Conservation (phyloP, 345 rosid genomes). For the Sonneratia alba region DNA sequence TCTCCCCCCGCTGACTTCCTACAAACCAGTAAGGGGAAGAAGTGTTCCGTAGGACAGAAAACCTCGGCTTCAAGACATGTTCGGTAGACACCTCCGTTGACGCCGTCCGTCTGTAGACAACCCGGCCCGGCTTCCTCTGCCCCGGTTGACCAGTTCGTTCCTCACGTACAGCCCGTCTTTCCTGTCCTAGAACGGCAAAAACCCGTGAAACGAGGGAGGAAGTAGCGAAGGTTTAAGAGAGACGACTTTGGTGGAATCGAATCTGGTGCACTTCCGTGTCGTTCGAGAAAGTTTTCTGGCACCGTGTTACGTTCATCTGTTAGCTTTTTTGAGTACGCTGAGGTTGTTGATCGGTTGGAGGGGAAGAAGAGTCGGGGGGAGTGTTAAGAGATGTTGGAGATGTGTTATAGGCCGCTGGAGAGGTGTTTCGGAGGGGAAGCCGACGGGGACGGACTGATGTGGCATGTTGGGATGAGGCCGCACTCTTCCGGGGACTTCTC, state of each 20-base stretch:
- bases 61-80: too few species aligned
- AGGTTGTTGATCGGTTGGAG: too few species aligned
- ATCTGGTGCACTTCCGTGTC: not conserved
- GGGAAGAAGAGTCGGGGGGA: too few species aligned
- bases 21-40: not conserved
- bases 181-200: too few species aligned
- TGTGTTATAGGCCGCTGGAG: conserved; percentile 27
- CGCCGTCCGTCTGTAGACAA: not conserved
- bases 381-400: conserved; percentile 18
- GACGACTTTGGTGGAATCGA: too few species aligned
- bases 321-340: too few species aligned
- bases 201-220: too few species aligned
- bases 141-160: not conserved
- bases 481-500: conserved; percentile 53
- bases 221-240: too few species aligned
- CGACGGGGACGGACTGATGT: conserved; percentile 35
- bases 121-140: not conserved
- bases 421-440: conserved; percentile 34
- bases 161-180: too few species aligned
- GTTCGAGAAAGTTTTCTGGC: too few species aligned
- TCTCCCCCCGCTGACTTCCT: not conserved
- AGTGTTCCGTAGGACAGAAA: too few species aligned
- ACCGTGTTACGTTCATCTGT: too few species aligned
- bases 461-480: conserved; percentile 52
- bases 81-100: not conserved